Conservation (phyloP, 2,329 filamentous ascomycete genomes). For the Exophiala sp. region DNA sequence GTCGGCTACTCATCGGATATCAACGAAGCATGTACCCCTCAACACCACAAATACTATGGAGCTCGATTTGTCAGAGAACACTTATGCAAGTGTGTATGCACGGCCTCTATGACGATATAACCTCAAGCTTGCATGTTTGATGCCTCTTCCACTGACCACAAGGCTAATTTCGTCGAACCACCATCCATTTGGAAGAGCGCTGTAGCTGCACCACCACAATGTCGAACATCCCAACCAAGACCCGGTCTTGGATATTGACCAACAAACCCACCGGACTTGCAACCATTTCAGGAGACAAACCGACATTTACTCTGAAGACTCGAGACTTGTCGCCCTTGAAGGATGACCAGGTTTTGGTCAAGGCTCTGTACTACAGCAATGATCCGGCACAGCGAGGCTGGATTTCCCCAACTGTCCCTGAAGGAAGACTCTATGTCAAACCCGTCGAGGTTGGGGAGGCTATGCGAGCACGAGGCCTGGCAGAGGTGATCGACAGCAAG, state of each 20-base stretch:
- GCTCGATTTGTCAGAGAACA: too few species aligned
- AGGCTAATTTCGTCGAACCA: too few species aligned
- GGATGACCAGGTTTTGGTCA: slow-evolving; percentile 44
- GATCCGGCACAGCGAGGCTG: slow-evolving; percentile 53
- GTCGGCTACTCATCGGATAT: too few species aligned
- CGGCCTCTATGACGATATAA: too few species aligned
- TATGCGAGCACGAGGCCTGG: slow-evolving; percentile 38
- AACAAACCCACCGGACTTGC: slow-evolving; percentile 10
- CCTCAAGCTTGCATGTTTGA: too few species aligned
- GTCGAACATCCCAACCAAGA: slow-evolving; percentile 29
- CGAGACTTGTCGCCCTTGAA: slow-evolving; percentile 25
- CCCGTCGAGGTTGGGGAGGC: slow-evolving; percentile 42
- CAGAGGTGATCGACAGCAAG: slow-evolving; percentile 37
- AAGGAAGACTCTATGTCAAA: slow-evolving; percentile 44
- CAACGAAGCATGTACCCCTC: too few species aligned
- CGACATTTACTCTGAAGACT: slow-evolving; percentile 13
- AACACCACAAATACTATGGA: too few species aligned
- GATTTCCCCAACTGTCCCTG: slow-evolving; percentile 37
- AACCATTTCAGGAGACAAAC: slow-evolving; percentile 5
- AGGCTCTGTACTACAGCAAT: slow-evolving; percentile 49
- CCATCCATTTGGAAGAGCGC: too few species aligned
- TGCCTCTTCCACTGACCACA: too few species aligned
- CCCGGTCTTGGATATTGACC: slow-evolving; percentile 13
- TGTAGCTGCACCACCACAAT: not conserved
- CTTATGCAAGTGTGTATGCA: too few species aligned